Conservation (phyloP, 2,329 filamentous ascomycete genomes). For the Rhinocladiella mackenziei region DNA sequence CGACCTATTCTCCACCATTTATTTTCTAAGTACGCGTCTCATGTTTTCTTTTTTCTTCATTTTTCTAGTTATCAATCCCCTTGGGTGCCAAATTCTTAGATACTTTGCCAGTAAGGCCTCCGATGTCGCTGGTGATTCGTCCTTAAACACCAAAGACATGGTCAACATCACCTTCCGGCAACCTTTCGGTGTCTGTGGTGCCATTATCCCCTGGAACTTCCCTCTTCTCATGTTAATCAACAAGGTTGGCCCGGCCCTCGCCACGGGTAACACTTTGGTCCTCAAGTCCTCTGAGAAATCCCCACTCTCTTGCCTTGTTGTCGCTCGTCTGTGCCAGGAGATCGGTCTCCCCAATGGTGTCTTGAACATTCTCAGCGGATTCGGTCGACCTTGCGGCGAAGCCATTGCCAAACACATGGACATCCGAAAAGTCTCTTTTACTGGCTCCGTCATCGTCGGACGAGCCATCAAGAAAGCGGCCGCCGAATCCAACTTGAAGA, state of each 20-base stretch:
- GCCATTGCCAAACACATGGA: slow-evolving; percentile 46
- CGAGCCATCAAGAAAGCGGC: slow-evolving; percentile 34
- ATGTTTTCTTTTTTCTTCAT: too few species aligned
- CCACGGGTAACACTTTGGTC: slow-evolving; percentile 56
- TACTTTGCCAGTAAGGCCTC: slow-evolving; percentile 56
- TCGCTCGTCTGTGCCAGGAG: slow-evolving; percentile 56
- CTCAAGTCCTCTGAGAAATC: slow-evolving; percentile 50
- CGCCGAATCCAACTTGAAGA: slow-evolving; percentile 37
- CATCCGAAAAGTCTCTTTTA: slow-evolving; percentile 37
- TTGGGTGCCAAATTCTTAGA: slow-evolving; percentile 65
- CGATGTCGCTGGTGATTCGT: slow-evolving; percentile 44
- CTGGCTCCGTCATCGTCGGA: slow-evolving; percentile 33
- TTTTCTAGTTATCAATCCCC: slow-evolving; percentile 63
- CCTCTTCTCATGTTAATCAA: slow-evolving; percentile 42
- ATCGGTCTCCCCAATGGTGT: slow-evolving; percentile 59
- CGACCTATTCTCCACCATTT: not conserved
- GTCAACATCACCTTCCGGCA: slow-evolving; percentile 57
- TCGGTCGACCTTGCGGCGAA: slow-evolving; percentile 56
- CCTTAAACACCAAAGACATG: slow-evolving; percentile 42
- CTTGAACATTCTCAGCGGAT: slow-evolving; percentile 56
- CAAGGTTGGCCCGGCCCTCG: slow-evolving; percentile 56
- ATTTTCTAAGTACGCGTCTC: not conserved
- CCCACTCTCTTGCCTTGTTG: slow-evolving; percentile 49
- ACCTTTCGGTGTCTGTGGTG: slow-evolving; percentile 49
- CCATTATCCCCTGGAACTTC: slow-evolving; percentile 50